phyloP scores from a whole-genome alignment of 257 asterid genomes.

The Solanum clarkiae region DNA sequence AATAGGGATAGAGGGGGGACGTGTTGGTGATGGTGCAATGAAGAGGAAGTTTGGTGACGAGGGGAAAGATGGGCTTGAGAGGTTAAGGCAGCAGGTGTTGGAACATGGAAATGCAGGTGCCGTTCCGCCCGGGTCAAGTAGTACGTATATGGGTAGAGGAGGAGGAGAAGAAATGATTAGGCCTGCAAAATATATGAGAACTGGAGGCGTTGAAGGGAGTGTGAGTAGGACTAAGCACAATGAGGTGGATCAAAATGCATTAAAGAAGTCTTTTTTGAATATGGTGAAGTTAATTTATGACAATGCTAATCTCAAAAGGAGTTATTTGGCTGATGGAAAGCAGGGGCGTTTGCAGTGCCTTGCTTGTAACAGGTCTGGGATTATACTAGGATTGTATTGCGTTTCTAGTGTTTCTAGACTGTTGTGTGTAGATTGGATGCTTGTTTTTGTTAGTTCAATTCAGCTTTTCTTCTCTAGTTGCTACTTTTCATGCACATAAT shows the following conservation, averaged over 20 bases:
- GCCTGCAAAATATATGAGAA: conserved; percentile 41
- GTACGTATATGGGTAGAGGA: conserved; percentile 22
- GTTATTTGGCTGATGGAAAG: conserved; percentile 4
- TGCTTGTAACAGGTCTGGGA: conserved; percentile 6
- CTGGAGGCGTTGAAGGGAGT: background rate
- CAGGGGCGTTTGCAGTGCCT: conserved; percentile 2
- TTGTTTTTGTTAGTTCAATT: background rate
- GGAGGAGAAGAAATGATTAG: conserved; percentile 51
- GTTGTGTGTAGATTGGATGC: background rate
- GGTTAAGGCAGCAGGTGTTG: conserved; percentile 85
- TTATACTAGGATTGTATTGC: background rate
- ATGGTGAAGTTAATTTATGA: conserved; percentile 2
- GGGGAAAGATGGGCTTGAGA: conserved; percentile 63
- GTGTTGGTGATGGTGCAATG: conserved; percentile 26
- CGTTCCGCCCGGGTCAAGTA: conserved; percentile 18
- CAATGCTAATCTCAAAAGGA: background rate
- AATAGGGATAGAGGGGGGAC: conserved; percentile 6
- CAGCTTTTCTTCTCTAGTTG: background rate
- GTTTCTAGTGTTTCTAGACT: background rate
- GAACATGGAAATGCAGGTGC: conserved; percentile 64
- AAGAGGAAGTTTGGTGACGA: conserved; percentile 79
- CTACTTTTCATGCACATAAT: background rate
- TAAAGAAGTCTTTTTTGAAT: conserved; percentile 1
- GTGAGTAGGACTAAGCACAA: background rate
- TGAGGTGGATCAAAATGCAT: conserved; percentile 6